Evolutionary conservation across 495 filamentous ascomycete genomes (phyloP).

Genomic region (Filosporella fistucella): DNA sequence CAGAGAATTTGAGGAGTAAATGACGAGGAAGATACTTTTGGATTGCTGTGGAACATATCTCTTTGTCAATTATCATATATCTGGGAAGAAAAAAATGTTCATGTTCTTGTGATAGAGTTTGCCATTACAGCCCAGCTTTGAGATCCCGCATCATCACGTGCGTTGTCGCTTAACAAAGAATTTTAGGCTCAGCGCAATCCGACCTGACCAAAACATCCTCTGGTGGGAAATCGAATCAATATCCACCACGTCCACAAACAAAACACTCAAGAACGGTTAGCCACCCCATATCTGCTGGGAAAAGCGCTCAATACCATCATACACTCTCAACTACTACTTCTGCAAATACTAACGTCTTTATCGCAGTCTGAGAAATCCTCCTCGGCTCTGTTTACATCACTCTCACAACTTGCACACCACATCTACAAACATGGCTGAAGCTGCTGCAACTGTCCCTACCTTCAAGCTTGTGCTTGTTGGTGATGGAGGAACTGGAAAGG

Average conservation of each 20-base stretch:
- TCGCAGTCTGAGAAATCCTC: constrained; percentile 17
- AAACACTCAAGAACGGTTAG: constrained; percentile 11
- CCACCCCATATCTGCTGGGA: too few species aligned
- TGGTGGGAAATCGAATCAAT: constrained; percentile 15
- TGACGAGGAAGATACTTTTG: too few species aligned
- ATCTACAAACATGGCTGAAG: constrained; percentile 55
- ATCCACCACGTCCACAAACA: constrained; percentile 19
- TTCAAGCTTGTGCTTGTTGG: constrained; percentile 99
- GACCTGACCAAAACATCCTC: constrained; percentile 18
- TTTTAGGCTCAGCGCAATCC: background rate
- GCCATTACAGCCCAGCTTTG: too few species aligned
- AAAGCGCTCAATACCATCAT: too few species aligned
- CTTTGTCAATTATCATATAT: too few species aligned
- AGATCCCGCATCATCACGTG: too few species aligned
- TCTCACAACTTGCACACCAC: constrained; percentile 25
- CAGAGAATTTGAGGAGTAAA: too few species aligned
- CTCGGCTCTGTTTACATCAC: constrained; percentile 35
- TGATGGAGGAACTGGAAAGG: constrained; percentile 99
- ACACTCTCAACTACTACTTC: background rate
- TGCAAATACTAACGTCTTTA: constrained; percentile 20
- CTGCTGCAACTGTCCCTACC: constrained; percentile 49
- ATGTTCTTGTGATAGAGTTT: too few species aligned
- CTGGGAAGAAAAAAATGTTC: too few species aligned
- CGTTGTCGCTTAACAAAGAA: background rate
- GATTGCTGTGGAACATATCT: too few species aligned